These are phyloP conservation scores for Colletotrichum cuscutae DNA, from an alignment of 2,329 filamentous ascomycete species.

Conservation along the genomic window DNA sequence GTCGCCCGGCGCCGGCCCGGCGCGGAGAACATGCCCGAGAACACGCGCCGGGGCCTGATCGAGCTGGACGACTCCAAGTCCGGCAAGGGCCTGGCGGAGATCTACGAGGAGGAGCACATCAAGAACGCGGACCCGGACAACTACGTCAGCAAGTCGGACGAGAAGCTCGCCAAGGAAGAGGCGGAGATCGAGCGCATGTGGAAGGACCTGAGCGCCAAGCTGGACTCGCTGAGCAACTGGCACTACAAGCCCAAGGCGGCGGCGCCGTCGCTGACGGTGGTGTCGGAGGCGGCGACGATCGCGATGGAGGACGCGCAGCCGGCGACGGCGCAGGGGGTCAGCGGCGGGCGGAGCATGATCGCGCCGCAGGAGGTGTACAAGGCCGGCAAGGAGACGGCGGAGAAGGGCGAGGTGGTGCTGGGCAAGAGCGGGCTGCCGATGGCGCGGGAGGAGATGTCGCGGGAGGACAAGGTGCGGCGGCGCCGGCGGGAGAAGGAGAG, in stretches of 20 bases:
- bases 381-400: conserved; percentile 73
- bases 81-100: conserved; percentile 87
- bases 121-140: conserved; percentile 79
- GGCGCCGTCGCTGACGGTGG: conserved; percentile 83
- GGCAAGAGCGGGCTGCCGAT: conserved; percentile 82
- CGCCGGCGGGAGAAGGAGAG: conserved; percentile 88
- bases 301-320: conserved; percentile 96
- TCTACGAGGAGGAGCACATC: conserved; percentile 94
- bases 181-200: conserved; percentile 85
- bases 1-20: conserved; percentile 85
- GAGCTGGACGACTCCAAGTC: conserved; percentile 89
- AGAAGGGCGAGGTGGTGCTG: conserved; percentile 75
- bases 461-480: conserved; percentile 83
- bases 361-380: conserved; percentile 96
- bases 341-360: conserved; percentile 76
- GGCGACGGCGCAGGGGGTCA: conserved; percentile 79
- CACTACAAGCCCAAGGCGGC: conserved; percentile 93
- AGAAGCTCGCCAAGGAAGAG: conserved; percentile 85
- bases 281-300: conserved; percentile 90
- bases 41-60: conserved; percentile 76
- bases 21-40: conserved; percentile 64
- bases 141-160: conserved; percentile 84
- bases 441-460: conserved; percentile 84
- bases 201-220: conserved; percentile 80
- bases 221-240: conserved; percentile 92